A percentile compares a stretch with the other conserved stretches of the same genome.
phyloP scores from a whole-genome alignment of 208 protist genomes.

The Leishmania arabica region DNA sequence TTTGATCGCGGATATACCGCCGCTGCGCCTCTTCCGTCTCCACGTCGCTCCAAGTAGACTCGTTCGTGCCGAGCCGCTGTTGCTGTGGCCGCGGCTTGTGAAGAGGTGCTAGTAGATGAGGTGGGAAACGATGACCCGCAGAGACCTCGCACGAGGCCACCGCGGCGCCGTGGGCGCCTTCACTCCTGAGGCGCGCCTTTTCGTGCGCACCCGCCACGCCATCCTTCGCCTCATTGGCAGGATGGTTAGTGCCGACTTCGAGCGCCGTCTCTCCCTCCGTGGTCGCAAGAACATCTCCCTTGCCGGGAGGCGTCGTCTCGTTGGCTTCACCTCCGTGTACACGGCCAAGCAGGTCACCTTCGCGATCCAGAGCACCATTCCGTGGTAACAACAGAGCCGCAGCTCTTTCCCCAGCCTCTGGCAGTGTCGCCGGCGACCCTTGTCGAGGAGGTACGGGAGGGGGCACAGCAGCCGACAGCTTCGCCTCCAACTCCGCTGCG shows the following conservation, averaged over 20 bases:
- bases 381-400: neutral
- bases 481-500: neutral
- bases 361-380: neutral
- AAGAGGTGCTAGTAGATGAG: neutral
- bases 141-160: neutral
- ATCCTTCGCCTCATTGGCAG: neutral
- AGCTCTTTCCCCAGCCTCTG: neutral
- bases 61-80: neutral
- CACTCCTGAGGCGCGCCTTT: neutral
- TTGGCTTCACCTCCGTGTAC: neutral
- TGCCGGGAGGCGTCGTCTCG: neutral
- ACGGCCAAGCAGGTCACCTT: neutral
- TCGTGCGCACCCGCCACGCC: neutral
- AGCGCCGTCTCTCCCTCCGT: neutral
- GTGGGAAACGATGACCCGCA: too few relatives aligned
- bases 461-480: neutral
- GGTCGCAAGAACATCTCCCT: neutral
- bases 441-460: neutral
- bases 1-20: constrained; percentile 28
- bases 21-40: constrained; percentile 21
- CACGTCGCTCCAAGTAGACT: neutral
- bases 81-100: neutral
- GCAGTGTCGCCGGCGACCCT: neutral
- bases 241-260: neutral
- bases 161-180: neutral